A percentile compares a stretch with the other conserved stretches of the same genome.
phyloP scores from a whole-genome alignment of 768 basidiomycete species.

The Amanita exitialis region DNA sequence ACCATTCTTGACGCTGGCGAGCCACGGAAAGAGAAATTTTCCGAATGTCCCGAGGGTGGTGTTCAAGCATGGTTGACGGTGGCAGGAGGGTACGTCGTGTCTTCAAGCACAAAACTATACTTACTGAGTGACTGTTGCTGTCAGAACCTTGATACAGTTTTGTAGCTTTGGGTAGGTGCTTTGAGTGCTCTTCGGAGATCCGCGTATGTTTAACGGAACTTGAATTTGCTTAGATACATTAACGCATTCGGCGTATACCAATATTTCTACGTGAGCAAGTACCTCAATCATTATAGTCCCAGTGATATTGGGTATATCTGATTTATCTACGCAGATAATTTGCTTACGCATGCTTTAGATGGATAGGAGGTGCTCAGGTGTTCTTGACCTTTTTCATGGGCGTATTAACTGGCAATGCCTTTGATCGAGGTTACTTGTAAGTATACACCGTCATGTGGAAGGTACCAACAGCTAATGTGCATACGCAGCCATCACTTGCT shows the following conservation, averaged over 20 bases:
- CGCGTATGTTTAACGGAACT: not conserved
- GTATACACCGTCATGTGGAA: not conserved
- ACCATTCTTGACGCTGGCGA: not conserved
- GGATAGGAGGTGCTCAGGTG: slow-evolving; percentile 45
- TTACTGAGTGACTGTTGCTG: not conserved
- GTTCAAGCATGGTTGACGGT: slow-evolving; percentile 3
- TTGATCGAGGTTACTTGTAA: slow-evolving; percentile 45
- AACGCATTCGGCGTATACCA: slow-evolving; percentile 21
- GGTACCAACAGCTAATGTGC: not conserved
- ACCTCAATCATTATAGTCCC: slow-evolving; percentile 15
- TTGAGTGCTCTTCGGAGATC: not conserved
- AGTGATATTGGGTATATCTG: slow-evolving; percentile 17
- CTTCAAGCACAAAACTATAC: not conserved
- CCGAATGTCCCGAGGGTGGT: slow-evolving; percentile 1
- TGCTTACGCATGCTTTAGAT: slow-evolving; percentile 14
- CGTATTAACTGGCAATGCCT: slow-evolving; percentile 32
- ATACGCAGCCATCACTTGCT: slow-evolving; percentile 15
- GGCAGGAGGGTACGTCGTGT: slow-evolving; percentile 2
- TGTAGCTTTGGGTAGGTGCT: slow-evolving; percentile 1
- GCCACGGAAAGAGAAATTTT: not conserved
- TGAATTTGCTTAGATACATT: slow-evolving; percentile 12
- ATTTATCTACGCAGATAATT: not conserved
- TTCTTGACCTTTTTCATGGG: slow-evolving; percentile 39
- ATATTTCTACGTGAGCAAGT: slow-evolving; percentile 20
- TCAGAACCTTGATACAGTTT: slow-evolving; percentile 4